A percentile compares a stretch with the other conserved stretches of the same genome.
phyloP scores from a whole-genome alignment of 148 eudicot species.

The Heliosperma pusillum region DNA sequence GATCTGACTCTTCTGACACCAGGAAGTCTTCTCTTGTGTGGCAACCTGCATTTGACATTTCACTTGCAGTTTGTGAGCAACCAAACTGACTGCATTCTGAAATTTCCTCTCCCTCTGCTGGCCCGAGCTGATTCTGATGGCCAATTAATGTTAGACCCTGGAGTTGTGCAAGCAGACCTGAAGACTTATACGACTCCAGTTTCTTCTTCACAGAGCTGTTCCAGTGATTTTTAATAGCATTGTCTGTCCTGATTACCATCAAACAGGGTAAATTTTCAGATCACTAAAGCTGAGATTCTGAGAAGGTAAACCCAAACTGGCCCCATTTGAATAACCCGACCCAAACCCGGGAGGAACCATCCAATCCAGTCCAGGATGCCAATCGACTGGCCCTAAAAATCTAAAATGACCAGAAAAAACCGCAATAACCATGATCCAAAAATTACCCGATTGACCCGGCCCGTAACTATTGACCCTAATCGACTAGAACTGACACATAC shows the following conservation, averaged over 20 bases:
- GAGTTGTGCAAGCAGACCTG: constrained; percentile 81
- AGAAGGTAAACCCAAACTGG: neutral
- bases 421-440: too few relatives aligned
- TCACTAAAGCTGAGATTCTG: neutral
- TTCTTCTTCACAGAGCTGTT: constrained; percentile 97
- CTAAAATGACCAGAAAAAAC: too few relatives aligned
- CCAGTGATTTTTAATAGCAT: constrained; percentile 98
- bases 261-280: constrained; percentile 19
- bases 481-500: too few relatives aligned
- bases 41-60: constrained; percentile 37
- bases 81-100: constrained; percentile 76
- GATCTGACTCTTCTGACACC: constrained; percentile 40
- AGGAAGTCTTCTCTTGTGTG: constrained; percentile 42
- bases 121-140: constrained; percentile 45
- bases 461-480: too few relatives aligned
- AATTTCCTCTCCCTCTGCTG: constrained; percentile 61
- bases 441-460: too few relatives aligned
- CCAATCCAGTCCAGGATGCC: too few relatives aligned
- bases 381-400: too few relatives aligned
- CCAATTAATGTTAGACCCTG: constrained; percentile 53
- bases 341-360: too few relatives aligned
- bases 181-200: constrained; percentile 70
- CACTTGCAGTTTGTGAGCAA: constrained; percentile 55
- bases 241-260: constrained; percentile 74
- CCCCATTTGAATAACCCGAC: too few relatives aligned